Evolutionary conservation across 306 rosid species (phyloP).

Genomic region (Vigna angularis): DNA sequence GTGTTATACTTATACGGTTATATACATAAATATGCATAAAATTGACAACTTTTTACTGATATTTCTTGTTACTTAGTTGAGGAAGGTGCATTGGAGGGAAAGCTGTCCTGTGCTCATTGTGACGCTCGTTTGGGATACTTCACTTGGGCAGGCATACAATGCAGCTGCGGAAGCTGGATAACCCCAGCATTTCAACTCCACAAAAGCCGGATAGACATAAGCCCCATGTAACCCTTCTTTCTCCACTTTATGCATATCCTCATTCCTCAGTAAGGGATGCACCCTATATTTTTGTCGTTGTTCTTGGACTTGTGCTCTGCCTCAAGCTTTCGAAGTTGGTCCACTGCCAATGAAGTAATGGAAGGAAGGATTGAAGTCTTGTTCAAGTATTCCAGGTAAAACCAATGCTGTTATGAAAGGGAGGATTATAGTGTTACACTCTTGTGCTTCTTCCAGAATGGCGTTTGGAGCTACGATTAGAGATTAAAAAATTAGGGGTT

Average conservation of each 20-base stretch:
- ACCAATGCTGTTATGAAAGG: constrained; percentile 18
- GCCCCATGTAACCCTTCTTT: constrained; percentile 56
- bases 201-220: constrained; percentile 78
- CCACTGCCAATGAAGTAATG: constrained; percentile 19
- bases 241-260: constrained; percentile 23
- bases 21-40: constrained; percentile 23
- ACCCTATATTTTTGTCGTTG: constrained; percentile 28
- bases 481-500: constrained; percentile 39
- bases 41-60: constrained; percentile 35
- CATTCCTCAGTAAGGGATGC: constrained; percentile 11
- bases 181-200: constrained; percentile 98
- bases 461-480: constrained; percentile 26
- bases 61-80: constrained; percentile 65
- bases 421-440: constrained; percentile 28
- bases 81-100: constrained; percentile 95
- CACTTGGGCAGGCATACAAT: constrained; percentile 94
- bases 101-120: constrained; percentile 84
- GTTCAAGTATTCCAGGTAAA: constrained; percentile 42
- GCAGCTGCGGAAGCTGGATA: constrained; percentile 99
- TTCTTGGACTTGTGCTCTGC: constrained; percentile 38
- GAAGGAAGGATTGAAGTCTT: constrained; percentile 37
- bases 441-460: constrained; percentile 39
- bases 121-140: constrained; percentile 95
- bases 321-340: constrained; percentile 46
- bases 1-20: not conserved